Evolutionary conservation across 2,329 filamentous ascomycete species (phyloP).

Genomic region (Clonostachys sp.): DNA sequence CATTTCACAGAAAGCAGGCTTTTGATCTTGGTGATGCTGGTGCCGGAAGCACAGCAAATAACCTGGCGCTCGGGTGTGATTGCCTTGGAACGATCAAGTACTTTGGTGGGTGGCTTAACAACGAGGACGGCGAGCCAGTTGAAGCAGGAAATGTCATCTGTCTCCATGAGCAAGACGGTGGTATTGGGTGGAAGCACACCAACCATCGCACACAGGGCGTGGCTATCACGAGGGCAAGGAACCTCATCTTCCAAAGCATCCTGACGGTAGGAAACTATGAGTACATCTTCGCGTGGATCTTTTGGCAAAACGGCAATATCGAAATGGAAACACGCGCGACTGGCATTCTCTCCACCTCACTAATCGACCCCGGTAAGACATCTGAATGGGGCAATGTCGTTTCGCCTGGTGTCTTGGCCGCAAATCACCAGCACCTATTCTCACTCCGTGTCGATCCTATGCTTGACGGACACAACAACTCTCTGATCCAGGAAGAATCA

Average conservation of each 20-base stretch:
- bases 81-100: slow-evolving; percentile 47
- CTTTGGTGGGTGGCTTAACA: slow-evolving; percentile 13
- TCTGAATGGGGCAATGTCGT: slow-evolving; percentile 51
- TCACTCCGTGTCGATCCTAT: slow-evolving; percentile 57
- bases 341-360: slow-evolving; percentile 30
- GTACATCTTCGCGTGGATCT: slow-evolving; percentile 30
- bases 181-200: slow-evolving; percentile 56
- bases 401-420: slow-evolving; percentile 50
- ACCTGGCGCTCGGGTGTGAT: slow-evolving; percentile 63
- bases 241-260: slow-evolving; percentile 53
- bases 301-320: slow-evolving; percentile 41
- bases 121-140: slow-evolving; percentile 10
- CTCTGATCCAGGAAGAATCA: slow-evolving; percentile 62
- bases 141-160: slow-evolving; percentile 13
- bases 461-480: slow-evolving; percentile 55
- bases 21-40: slow-evolving; percentile 68
- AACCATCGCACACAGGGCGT: slow-evolving; percentile 52
- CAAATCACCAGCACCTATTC: slow-evolving; percentile 63
- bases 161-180: slow-evolving; percentile 19
- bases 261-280: slow-evolving; percentile 58
- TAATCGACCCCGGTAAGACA: slow-evolving; percentile 42
- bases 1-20: slow-evolving; percentile 62
- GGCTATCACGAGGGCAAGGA: slow-evolving; percentile 44
- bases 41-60: slow-evolving; percentile 60
- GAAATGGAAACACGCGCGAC: slow-evolving; percentile 14